Evolutionary conservation across 352 stramenopile species (phyloP), one percentile per base, ranked within the genome.

Genomic region (Phytophthora constricta): DNA sequence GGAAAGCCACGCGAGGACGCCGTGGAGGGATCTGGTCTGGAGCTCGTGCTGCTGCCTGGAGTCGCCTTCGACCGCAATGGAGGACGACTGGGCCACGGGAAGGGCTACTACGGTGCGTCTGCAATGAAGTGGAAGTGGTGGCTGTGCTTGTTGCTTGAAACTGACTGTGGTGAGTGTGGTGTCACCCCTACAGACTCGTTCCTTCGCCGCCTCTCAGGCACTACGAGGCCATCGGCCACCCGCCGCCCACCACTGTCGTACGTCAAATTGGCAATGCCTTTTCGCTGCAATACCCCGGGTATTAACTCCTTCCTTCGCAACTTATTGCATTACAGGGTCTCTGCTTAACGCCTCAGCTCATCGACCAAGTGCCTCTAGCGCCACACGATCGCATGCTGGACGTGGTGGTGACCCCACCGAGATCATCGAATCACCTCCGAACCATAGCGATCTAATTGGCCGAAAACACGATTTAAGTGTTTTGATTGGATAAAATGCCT

Each of bases 61-160:
- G 86, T 95, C 19, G 90, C 86, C 8, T 96, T 97, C 55, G 89
- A 96, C 59, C 71, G 75, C 39, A 31, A 28, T 23, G 90, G 90
- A 68, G 92, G 87, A 25, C 87, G 90, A 0, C 65, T 97, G 3
- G 90, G 90, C 13, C 90, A 97, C 58, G 90, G 90, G 41, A 95
- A 96, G 63, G 89, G 89, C 22, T 95, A 96, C 63, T 97, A 97
- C 51, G 88, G 90, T 96, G 48, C 46, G 72, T 27, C 16, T 51
- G 9, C 27, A 43, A 17, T 27, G 10, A 49, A n/a, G n/a, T n/a
- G n/a, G n/a, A n/a, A n/a, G n/a, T n/a, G n/a, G n/a, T n/a, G n/a
- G n/a, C n/a, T n/a, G n/a, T n/a, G n/a, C n/a, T n/a, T n/a, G n/a
- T 13, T 42, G 22, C 33, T 65, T 68, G 26, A 47, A 60, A 34